Base-by-base conservation (phyloP, 2,329 filamentous ascomycete genomes). In the Cryphonectria radicalis region DNA sequence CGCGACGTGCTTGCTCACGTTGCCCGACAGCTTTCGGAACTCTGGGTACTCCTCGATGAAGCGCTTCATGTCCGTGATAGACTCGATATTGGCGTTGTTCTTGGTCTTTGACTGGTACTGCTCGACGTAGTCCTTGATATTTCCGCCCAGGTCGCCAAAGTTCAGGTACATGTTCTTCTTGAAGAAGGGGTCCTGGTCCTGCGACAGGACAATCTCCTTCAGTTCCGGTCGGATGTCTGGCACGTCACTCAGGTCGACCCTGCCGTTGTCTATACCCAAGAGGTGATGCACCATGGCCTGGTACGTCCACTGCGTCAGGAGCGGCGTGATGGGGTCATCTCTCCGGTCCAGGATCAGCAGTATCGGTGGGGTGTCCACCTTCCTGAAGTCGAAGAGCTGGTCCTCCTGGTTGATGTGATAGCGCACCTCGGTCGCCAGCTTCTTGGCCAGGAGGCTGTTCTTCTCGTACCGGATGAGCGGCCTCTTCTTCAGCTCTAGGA, bases 241-340 rank as follows among this genome's bases (percentile, higher is more conserved):
- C 0, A 97, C 91, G 69, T 93, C 89, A 73, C 91, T 92, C 46
- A 99, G 85, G 78, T 97, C 92, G 0, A 99, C 96, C 66, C 95
- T 89, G n/a, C 96, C 96, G 79, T 98, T 98, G 71, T 93, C 89
- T 75, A 99, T 97, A 6, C 96, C 96, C 17, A 99, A 86, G 1
- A 98, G 84, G 78, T 99, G 96, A 79, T 99, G 96, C 0, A 99
- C 96, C 95, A 99, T 99, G n/a, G 96, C 96, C 82, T 99, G 96
- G 78, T 99, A 99, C 37, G 96, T 99, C 96, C 96, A 99, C 80
- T 99, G 96, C 3, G 94, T 97, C 65, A 99, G 87, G 14, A 99
- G 84, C 0, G 96, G 96, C 4, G 96, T 99, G 66, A 98, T 92
- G 0, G 96, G 95, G 77, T 99, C 96, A 78, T 98, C 95, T 80